Evolutionary conservation across 2,329 filamentous ascomycete genomes (phyloP), one percentile per base, ranked within the genome.

Genomic region (Penicillium vulpinum): DNA sequence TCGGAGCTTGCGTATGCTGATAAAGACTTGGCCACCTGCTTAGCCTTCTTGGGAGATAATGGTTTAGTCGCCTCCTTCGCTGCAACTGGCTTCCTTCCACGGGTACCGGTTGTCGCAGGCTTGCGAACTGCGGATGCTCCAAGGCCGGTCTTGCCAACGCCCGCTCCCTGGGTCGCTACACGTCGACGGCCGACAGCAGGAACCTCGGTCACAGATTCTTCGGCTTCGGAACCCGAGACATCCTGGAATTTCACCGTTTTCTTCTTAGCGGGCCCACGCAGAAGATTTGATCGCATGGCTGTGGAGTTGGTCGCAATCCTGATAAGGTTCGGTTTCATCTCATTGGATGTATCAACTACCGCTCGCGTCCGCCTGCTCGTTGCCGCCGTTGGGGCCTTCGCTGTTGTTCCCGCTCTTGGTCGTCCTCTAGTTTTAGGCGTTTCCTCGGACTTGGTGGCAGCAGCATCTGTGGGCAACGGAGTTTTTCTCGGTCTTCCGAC

Each of bases 181-280:
- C 63, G 64, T 41, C 67, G 71, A 28, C 68, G 66, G 18, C 63
- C 64, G 21, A 63, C 48, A 6, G 58, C 51, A 15, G 65, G 58
- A 28, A 64, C 61, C 26, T 62, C 60, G 5, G 67, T 59, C 26
- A 68, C 58, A 36, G 51, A 31, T 16, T 77, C 76, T 26, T 79
- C 77, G 3, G 74, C 73, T n/a, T 76, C 75, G 4, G 75, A 75
- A 5, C 75, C 75, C 3, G 70, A 67, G 1, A 69, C 59, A 53
- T 80, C 76, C 54, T 78, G 69, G 59, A 81, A 81, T 3, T 78
- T 80, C 24, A 81, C 79, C 40, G 73, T 80, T 67, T 79, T 80
- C 63, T 73, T 75, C 49, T 74, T 70, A 1, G 70, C 67, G 10
- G 70, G 67, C 8, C 70, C 70, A 24, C 66, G 68, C 28, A 68